phyloP scores from a whole-genome alignment of 139 green algal genomes.

The Coccomyxa sp. region DNA sequence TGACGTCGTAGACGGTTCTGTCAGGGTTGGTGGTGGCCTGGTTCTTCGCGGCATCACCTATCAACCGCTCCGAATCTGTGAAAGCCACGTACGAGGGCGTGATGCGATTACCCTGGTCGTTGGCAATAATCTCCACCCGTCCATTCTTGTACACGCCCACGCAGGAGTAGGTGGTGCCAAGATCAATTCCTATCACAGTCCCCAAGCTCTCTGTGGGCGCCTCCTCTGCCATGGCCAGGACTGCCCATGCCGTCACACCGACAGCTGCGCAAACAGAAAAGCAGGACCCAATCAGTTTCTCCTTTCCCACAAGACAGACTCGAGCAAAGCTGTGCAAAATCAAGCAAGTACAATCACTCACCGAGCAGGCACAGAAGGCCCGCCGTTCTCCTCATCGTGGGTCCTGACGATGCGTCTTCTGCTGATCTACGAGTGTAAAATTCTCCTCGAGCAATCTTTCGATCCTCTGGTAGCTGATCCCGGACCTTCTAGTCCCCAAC shows the following conservation, averaged over 20 bases:
- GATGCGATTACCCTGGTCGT: constrained; percentile 96
- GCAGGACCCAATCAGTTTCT: background rate
- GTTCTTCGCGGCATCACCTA: constrained; percentile 98
- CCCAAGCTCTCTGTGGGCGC: constrained; percentile 32
- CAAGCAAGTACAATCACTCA: background rate
- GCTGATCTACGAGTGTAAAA: too few species aligned
- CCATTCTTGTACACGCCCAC: constrained; percentile 99
- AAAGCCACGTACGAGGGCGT: constrained; percentile 99
- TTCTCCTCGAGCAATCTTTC: too few species aligned
- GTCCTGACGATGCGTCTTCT: background rate
- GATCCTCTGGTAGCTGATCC: too few species aligned
- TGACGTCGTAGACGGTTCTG: constrained; percentile 96
- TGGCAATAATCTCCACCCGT: constrained; percentile 98
- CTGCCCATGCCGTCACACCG: background rate
- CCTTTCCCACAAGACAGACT: background rate
- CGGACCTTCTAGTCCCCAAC: too few species aligned
- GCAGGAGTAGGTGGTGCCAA: constrained; percentile 94
- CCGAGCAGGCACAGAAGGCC: background rate
- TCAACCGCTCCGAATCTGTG: constrained; percentile 99
- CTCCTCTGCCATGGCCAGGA: background rate
- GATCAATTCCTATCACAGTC: constrained; percentile 96
- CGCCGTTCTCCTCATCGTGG: background rate
- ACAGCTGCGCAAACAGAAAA: background rate
- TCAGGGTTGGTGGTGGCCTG: constrained; percentile 92
- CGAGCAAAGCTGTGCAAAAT: background rate